phyloP scores from a whole-genome alignment of 2,329 filamentous ascomycete genomes.

The Beauveria sp. region DNA sequence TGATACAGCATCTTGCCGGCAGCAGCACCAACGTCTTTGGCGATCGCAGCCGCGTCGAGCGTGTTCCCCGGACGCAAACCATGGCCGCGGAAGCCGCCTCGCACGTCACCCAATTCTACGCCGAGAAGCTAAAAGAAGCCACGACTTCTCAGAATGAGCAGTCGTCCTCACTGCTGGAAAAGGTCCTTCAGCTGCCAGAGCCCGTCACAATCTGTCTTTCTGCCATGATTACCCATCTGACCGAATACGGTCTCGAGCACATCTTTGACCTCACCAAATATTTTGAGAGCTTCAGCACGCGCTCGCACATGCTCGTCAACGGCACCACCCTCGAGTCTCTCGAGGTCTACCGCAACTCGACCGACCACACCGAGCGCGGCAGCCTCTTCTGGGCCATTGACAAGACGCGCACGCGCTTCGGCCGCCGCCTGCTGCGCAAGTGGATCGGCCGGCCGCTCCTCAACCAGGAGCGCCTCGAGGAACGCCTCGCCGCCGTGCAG shows the following conservation, averaged over 20 bases:
- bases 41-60: conserved; percentile 80
- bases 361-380: conserved; percentile 75
- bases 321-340: conserved; percentile 90
- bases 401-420: conserved; percentile 84
- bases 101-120: conserved; percentile 89
- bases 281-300: conserved; percentile 89
- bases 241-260: conserved; percentile 87
- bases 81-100: conserved; percentile 79
- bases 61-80: conserved; percentile 66
- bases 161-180: conserved; percentile 66
- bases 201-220: conserved; percentile 86
- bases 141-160: conserved; percentile 45
- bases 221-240: conserved; percentile 89
- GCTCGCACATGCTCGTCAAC: conserved; percentile 92
- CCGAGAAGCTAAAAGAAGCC: conserved; percentile 66
- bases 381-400: conserved; percentile 95
- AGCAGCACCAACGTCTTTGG: conserved; percentile 89
- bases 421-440: conserved; percentile 78
- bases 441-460: conserved; percentile 92
- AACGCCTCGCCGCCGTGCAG: conserved; percentile 75
- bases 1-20: conserved; percentile 81
- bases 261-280: conserved; percentile 96
- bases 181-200: conserved; percentile 77
- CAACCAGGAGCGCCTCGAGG: conserved; percentile 65
- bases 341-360: conserved; percentile 93